Percentiles rank a stretch among this genome's conserved stretches.
These are phyloP conservation scores for Pyracantha coccinea DNA, from an alignment of 331 rosid species.

Conservation along the genomic window DNA sequence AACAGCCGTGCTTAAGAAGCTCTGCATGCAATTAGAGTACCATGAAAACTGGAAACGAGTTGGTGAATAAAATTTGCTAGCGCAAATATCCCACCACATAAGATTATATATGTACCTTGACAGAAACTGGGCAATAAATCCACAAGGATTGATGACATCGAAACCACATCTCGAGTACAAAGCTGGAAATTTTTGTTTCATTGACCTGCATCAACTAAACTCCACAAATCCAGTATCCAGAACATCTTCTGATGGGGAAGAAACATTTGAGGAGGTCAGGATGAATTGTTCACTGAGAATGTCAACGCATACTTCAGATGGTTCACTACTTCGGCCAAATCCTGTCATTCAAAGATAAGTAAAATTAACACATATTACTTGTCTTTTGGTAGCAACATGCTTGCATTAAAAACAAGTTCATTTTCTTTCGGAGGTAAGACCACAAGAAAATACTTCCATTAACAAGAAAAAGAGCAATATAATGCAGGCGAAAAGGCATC, in stretches of 20 bases:
- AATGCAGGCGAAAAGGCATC: background rate
- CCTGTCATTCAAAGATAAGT: slow-evolving; percentile 31
- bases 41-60: slow-evolving; percentile 1
- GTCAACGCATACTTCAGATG: slow-evolving; percentile 37
- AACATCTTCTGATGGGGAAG: slow-evolving; percentile 72
- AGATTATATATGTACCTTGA: slow-evolving; percentile 31
- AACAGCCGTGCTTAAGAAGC: slow-evolving; percentile 39
- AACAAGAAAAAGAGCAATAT: background rate
- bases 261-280: slow-evolving; percentile 90
- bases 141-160: slow-evolving; percentile 90
- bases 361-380: background rate
- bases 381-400: too few species aligned
- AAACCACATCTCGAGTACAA: slow-evolving; percentile 83
- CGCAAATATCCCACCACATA: background rate
- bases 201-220: slow-evolving; percentile 53
- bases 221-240: slow-evolving; percentile 57
- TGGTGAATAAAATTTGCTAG: background rate
- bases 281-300: slow-evolving; percentile 63
- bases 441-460: background rate
- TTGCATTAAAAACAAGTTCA: too few species aligned
- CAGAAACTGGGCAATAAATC: slow-evolving; percentile 41
- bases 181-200: slow-evolving; percentile 43
- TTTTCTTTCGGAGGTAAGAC: too few species aligned
- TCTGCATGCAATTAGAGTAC: slow-evolving; percentile 30
- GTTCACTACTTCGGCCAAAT: slow-evolving; percentile 23